Evolutionary conservation across 495 filamentous ascomycete species (phyloP), one percentile per base, ranked within the genome.

Genomic region (Neurospora sp.): DNA sequence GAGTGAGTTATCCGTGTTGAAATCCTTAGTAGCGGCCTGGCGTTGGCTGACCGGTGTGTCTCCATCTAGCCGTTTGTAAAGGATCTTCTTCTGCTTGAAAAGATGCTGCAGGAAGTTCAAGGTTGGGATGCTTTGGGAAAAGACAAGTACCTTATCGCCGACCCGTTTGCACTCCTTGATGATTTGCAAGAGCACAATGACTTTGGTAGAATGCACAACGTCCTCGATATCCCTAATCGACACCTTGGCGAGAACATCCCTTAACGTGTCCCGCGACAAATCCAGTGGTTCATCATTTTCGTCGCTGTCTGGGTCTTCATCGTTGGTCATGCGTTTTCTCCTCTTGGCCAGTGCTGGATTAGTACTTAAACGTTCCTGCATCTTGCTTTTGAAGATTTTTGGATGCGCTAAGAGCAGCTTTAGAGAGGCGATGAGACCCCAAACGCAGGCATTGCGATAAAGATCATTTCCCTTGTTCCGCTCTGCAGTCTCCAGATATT

Each of bases 321-420:
- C 27, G 39, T 65, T 73, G 14, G 71, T 35, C 6, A 4, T 44
- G 12, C 53, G 53, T 20, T 41, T 20, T 2, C 39, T 70, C 2
- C 18, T 73, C 5, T 72, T 69, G 27, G 77, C 22, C 12, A 35
- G 27, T 61, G 53, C 53, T 61, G 22, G 53, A 61, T 61, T 35
- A 2, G 53, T 18, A 16, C 22, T 61, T 31, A 61, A 61, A 27
- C 22, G 53, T 61, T 61, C 53, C 12, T 78, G 71, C 4, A 93
- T 78, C 72, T 89, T 90, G 12, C 85, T 81, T 22, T 84, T 80
- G 75, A 94, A 93, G 38, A 88, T 85, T 1, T 78, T 75, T 0
- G 94, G 94, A 79, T 97, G 94, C 68, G 91, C 92, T 75, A 92
- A 92, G 45, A 95, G 88, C 9, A 93, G 79, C 7, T 82, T 82